Base-by-base conservation (phyloP, 768 basidiomycete genomes). In the Xerocomus potaroensis region DNA sequence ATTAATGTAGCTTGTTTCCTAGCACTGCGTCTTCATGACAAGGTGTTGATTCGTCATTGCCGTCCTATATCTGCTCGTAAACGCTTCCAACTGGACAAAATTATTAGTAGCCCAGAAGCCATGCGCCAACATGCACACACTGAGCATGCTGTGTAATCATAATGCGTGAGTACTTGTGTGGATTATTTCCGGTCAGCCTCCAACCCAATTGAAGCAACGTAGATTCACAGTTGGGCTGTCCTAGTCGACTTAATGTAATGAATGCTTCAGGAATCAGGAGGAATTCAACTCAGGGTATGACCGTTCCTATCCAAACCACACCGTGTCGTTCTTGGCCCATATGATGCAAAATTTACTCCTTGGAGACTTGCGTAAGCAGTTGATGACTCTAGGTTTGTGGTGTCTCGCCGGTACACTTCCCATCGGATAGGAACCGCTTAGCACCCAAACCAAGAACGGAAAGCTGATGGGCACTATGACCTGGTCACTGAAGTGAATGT, bases 61-160 rank as follows among this genome's bases (percentile, higher is more conserved):
- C 83, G 82, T 33, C 87, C 87, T 19, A 70, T 87, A 57, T 91
- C 89, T 24, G 85, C 84, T 19, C 71, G 77, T 53, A 91, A 91
- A 67, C 75, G 84, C 24, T 91, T 91, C 71, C 78, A 68, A 41
- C 69, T 91, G 39, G 81, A 89, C 59, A 75, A 69, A 43, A 61
- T 91, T 27, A 56, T 89, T 33, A 74, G 70, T 55, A 89, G 87
- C 56, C 87, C 87, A 7, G 79, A 82, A 59, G 72, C 71, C 14
- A 80, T 83, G 64, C 78, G 76, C 41, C 76, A 79, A 47, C 48
- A 70, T 31, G 61, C 53, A 5, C 62, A 62, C 37, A 37, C 51
- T 41, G 42, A 45, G 42, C 16, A 33, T 10, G 31, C 36, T 33
- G 12, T 14, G 35, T 47, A 40, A 36, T 31, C 23, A 3, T 57